Base-by-base conservation (phyloP, 441 rosid genomes). In the Erodium moschatum region DNA sequence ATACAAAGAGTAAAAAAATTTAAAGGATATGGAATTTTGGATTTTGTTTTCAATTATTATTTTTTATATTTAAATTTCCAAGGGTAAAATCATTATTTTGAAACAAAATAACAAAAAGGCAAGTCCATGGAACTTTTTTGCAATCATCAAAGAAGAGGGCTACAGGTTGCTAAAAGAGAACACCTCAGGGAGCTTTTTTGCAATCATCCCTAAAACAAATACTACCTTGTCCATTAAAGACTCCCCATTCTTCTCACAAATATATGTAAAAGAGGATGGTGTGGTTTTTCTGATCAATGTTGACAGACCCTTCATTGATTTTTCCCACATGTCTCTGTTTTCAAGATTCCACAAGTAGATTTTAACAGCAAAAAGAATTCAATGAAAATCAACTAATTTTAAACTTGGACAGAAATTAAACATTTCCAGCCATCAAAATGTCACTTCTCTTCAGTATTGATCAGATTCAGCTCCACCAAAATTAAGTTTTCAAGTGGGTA, bases 311-410 rank as follows among this genome's bases (percentile, higher is more conserved):
- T 89, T 90, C 99, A 95, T 95, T 75, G 99, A 92, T 78, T 80
- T 90, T 80, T 95, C 99, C 99, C 99, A 95, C 97, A 92, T 91
- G 52, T 87, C 91, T 80, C 97, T 95, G 86, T 70, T 67, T 69
- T 74, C 82, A 85, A 72, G 44, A 74, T 70, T 68, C 60, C 69
- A 73, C 40, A 61, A 65, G 38, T 13, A 19, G 65, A 72, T 12
- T 65, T 79, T 46, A 54, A 48, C 69, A 71, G 60, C 29, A 76
- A 24, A 56, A 67, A 68, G 12, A 62, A 12, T 13, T 62, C 19
- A 12, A 24, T 24, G 64, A 24, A 61, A 61, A 61, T 61, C n/a
- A 21, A 18, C 35, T 21, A 15, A 61, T 11, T 61, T 61, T 56
- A 3, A 52, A 48, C 61, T 54, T 16, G 0, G 11, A 16, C 61